phyloP scores from a whole-genome alignment of 225 moss, liverwort and hornwort species.

The Straminergon stramineum region DNA sequence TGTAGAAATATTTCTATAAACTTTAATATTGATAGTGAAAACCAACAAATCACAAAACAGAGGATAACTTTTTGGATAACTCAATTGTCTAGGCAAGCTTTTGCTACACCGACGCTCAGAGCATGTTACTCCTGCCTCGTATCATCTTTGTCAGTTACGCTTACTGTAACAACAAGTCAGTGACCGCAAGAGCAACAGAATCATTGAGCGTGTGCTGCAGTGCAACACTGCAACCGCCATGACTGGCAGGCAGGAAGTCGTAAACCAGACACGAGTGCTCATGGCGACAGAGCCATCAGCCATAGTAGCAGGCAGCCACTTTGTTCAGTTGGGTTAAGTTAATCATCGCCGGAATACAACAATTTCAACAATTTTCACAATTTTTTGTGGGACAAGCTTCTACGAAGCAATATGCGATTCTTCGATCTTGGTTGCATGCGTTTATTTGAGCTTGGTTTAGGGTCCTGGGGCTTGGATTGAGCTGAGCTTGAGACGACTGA shows the following conservation, averaged over 20 bases:
- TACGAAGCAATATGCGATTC: background rate
- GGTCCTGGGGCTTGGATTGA: too few species aligned
- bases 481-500: background rate
- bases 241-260: background rate
- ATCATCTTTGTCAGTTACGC: background rate
- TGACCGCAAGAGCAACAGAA: background rate
- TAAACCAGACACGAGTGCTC: background rate
- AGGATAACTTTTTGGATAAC: background rate
- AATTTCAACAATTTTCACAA: background rate
- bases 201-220: background rate
- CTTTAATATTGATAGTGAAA: background rate
- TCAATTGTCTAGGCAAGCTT: background rate
- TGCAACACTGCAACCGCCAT: background rate
- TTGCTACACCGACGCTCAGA: background rate
- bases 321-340: background rate
- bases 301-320: background rate
- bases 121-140: background rate
- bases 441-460: background rate
- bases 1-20: background rate
- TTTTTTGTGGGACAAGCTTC: background rate
- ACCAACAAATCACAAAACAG: background rate
- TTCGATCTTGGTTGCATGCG: too few species aligned
- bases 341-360: background rate
- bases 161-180: background rate
- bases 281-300: background rate